Evolutionary conservation across 2,329 filamentous ascomycete genomes (phyloP).

Genomic region (Ceratocystis cacaofunesta): DNA sequence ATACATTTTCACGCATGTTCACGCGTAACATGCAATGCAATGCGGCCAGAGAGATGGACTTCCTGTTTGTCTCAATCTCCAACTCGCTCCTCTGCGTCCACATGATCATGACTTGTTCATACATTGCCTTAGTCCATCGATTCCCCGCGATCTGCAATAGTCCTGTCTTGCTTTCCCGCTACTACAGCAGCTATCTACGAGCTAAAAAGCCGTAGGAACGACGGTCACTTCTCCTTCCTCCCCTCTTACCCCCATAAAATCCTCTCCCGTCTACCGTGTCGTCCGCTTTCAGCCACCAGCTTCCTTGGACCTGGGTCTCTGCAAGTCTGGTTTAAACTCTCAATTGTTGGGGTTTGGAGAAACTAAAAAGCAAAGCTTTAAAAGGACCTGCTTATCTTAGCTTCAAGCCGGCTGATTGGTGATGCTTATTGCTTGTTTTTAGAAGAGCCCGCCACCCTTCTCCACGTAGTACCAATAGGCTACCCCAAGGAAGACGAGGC

Average conservation of each 20-base stretch:
- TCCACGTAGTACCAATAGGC: neutral
- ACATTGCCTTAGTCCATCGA: no score
- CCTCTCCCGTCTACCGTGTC: neutral
- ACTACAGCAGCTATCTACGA: neutral
- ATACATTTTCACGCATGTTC: neutral
- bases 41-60: no score
- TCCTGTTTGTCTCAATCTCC: neutral
- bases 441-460: neutral
- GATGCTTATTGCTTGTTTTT: neutral
- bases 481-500: neutral
- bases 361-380: neutral
- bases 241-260: neutral
- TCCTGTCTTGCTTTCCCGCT: neutral
- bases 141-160: neutral
- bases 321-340: neutral
- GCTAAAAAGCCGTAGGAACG: neutral
- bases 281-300: neutral
- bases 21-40: neutral
- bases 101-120: neutral
- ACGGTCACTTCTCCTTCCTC: neutral
- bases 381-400: neutral
- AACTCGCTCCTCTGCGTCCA: neutral
- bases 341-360: neutral
- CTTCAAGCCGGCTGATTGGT: neutral
- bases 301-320: neutral